These are phyloP conservation scores for Botrytis aclada DNA, from an alignment of 2,329 filamentous ascomycete species.

Conservation along the genomic window DNA sequence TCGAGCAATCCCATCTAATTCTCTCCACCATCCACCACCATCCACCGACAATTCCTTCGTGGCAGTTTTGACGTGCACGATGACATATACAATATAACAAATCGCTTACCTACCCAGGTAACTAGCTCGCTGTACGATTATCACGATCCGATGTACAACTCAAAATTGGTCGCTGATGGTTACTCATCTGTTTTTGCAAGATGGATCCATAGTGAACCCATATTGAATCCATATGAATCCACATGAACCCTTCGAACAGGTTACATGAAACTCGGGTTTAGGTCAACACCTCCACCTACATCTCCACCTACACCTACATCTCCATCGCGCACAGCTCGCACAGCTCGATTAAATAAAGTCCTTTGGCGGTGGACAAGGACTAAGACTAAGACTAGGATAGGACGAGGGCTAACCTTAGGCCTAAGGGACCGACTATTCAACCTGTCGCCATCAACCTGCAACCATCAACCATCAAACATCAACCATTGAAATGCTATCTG, in stretches of 20 bases:
- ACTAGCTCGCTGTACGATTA: background rate
- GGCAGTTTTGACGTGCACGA: slow-evolving; percentile 5
- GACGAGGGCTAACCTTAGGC: no score
- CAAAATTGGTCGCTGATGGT: background rate
- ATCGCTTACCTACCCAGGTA: background rate
- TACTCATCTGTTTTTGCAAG: background rate
- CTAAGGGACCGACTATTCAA: background rate
- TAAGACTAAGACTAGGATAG: background rate
- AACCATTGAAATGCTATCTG: background rate
- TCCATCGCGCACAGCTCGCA: background rate
- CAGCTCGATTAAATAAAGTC: background rate
- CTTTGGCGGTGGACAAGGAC: background rate
- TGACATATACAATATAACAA: slow-evolving; percentile 1
- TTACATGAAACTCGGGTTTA: background rate
- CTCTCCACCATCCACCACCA: background rate
- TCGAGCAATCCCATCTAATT: background rate
- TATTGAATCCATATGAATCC: background rate
- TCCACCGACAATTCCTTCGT: slow-evolving; percentile 15
- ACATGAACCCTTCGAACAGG: background rate
- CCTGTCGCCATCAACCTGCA: background rate
- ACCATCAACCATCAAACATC: background rate
- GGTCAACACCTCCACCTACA: background rate
- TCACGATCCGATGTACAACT: background rate
- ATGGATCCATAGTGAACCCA: background rate
- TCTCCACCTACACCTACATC: background rate